Evolutionary conservation across 2,329 filamentous ascomycete genomes (phyloP).

Genomic region (Aspergillus niger): DNA sequence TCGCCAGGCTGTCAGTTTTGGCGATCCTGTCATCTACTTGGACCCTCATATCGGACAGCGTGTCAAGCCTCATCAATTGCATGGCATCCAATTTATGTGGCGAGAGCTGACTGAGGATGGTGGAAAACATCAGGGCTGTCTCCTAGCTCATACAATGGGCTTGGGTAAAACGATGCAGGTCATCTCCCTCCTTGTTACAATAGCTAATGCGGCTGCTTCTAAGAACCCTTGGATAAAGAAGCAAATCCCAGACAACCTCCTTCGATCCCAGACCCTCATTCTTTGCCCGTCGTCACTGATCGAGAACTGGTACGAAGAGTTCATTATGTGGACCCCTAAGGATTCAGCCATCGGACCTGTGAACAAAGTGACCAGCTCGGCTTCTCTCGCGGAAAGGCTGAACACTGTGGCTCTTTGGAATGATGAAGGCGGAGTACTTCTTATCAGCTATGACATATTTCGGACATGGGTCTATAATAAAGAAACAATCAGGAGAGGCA

Average conservation of each 20-base stretch:
- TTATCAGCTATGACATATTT: constrained; percentile 75
- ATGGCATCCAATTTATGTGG: constrained; percentile 86
- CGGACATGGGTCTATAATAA: constrained; percentile 46
- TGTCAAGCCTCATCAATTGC: constrained; percentile 79
- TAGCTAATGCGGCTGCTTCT: constrained; percentile 67
- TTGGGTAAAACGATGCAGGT: constrained; percentile 91
- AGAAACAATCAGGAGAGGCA: constrained; percentile 24
- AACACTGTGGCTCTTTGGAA: constrained; percentile 61
- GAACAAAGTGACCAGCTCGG: constrained; percentile 55
- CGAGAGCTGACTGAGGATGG: constrained; percentile 71
- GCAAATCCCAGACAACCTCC: constrained; percentile 70
- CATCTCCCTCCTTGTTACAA: constrained; percentile 76
- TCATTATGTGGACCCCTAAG: constrained; percentile 67
- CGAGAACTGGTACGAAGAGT: constrained; percentile 81
- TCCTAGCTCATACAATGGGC: constrained; percentile 89
- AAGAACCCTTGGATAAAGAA: constrained; percentile 56
- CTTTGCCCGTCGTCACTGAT: constrained; percentile 75
- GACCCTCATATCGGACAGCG: constrained; percentile 62
- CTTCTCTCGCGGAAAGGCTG: constrained; percentile 44
- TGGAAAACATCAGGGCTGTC: constrained; percentile 68
- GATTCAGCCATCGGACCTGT: constrained; percentile 57
- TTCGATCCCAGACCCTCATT: constrained; percentile 66
- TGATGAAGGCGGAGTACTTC: constrained; percentile 67
- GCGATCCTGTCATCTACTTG: constrained; percentile 54
- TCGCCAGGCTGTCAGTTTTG: constrained; percentile 49